A percentile compares a stretch with the other conserved stretches of the same genome.
phyloP scores from a whole-genome alignment of 495 filamentous ascomycete species.

The Aspergillus carlsbadensis region DNA sequence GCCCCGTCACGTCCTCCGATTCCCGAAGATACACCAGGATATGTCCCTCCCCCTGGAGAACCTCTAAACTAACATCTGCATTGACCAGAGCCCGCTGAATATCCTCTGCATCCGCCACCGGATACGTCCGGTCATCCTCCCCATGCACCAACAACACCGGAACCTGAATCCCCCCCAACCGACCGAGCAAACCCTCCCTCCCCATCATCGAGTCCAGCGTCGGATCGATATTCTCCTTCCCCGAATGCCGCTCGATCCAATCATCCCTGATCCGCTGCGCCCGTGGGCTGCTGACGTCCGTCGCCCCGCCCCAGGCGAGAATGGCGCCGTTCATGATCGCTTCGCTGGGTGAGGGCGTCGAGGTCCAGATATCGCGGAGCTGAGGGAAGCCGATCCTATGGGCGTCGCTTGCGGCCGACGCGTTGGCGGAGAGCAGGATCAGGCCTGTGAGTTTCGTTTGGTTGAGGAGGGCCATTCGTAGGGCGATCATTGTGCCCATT shows the following conservation, averaged over 20 bases:
- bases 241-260: conserved; percentile 1
- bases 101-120: not conserved
- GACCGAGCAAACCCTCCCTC: not conserved
- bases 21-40: not conserved
- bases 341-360: not conserved
- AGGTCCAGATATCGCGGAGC: not conserved
- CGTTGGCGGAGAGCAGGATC: not conserved
- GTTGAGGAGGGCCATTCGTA: not conserved
- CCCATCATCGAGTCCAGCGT: not conserved
- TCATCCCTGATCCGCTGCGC: not conserved
- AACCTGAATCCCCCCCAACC: not conserved
- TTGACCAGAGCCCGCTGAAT: not conserved
- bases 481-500: not conserved
- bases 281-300: not conserved
- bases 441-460: not conserved
- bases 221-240: not conserved
- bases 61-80: not conserved
- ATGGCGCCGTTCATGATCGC: not conserved
- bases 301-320: not conserved
- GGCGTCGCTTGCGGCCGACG: not conserved
- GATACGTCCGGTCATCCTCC: conserved; percentile 2
- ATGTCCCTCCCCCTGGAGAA: not conserved
- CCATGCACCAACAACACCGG: not conserved
- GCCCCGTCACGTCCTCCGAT: not conserved
- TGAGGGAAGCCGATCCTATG: not conserved